These are phyloP conservation scores for Boletus eberwhitei DNA, from an alignment of 768 basidiomycete species.

Conservation along the genomic window DNA sequence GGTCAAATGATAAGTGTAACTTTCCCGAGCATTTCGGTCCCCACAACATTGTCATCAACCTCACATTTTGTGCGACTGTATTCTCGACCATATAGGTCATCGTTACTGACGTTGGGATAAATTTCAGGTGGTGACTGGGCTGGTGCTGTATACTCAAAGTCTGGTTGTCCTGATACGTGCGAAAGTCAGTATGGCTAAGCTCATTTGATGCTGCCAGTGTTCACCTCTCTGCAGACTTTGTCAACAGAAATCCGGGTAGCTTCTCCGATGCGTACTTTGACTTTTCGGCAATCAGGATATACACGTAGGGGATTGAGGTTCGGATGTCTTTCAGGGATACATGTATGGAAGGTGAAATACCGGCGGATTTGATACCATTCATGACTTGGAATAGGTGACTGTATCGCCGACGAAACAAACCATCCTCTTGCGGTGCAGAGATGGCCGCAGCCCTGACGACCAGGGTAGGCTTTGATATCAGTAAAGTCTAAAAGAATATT, in stretches of 20 bases:
- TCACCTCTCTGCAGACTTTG: conserved; percentile 34
- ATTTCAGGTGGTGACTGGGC: conserved; percentile 57
- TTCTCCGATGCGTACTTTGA: conserved; percentile 73
- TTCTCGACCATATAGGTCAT: not conserved
- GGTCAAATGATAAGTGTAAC: conserved; percentile 35
- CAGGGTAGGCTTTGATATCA: not conserved
- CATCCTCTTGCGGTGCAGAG: not conserved
- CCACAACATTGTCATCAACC: conserved; percentile 38
- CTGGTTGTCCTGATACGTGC: conserved; percentile 55
- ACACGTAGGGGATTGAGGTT: conserved; percentile 29
- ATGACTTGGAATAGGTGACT: not conserved
- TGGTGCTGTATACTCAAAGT: conserved; percentile 41
- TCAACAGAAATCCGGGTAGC: conserved; percentile 50
- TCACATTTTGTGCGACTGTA: conserved; percentile 57
- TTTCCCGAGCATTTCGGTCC: conserved; percentile 34
- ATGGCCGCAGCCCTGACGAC: not conserved
- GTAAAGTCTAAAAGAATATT: not conserved
- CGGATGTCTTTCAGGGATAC: not conserved
- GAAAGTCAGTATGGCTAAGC: conserved; percentile 38
- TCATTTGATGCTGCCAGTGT: not conserved
- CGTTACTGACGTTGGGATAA: not conserved
- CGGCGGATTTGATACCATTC: conserved; percentile 8
- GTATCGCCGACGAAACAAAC: not conserved
- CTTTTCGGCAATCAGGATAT: conserved; percentile 56
- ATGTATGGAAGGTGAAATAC: conserved; percentile 1